Conservation (phyloP, 2,329 filamentous ascomycete species). For the Didymella pomorum region DNA sequence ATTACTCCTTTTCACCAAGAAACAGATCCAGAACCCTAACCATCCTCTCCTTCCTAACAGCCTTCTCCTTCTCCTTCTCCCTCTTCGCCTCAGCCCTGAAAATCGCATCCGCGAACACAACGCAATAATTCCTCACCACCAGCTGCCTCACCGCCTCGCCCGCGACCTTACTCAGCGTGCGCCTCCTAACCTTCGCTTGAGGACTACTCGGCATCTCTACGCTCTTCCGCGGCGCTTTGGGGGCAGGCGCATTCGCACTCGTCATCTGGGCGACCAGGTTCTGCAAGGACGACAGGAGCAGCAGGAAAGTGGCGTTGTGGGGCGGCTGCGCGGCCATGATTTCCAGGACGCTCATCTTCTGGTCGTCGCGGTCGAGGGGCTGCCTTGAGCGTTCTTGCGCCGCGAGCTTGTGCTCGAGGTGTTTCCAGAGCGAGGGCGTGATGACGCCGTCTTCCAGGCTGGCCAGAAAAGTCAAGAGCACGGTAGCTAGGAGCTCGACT, state of each 20-base stretch:
- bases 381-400: conserved; percentile 54
- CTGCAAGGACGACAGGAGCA: conserved; percentile 79
- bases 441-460: conserved; percentile 83
- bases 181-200: conserved; percentile 49
- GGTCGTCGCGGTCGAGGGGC: conserved; percentile 59
- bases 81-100: conserved; percentile 59
- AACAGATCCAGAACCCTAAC: conserved; percentile 75
- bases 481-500: conserved; percentile 77
- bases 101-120: conserved; percentile 69
- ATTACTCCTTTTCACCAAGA: conserved; percentile 49
- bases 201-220: conserved; percentile 42
- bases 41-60: conserved; percentile 69
- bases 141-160: conserved; percentile 64
- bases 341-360: conserved; percentile 73
- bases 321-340: conserved; percentile 72
- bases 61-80: conserved; percentile 66
- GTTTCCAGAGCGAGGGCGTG: conserved; percentile 70
- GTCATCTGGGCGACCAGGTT: conserved; percentile 65
- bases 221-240: conserved; percentile 38
- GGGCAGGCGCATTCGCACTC: conserved; percentile 31
- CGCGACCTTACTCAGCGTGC: conserved; percentile 55
- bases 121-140: conserved; percentile 69
- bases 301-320: conserved; percentile 89
- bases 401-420: conserved; percentile 38
- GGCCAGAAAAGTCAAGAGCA: conserved; percentile 75